phyloP scores from a whole-genome alignment of 306 rosid genomes.

The Sicyos edulis region DNA sequence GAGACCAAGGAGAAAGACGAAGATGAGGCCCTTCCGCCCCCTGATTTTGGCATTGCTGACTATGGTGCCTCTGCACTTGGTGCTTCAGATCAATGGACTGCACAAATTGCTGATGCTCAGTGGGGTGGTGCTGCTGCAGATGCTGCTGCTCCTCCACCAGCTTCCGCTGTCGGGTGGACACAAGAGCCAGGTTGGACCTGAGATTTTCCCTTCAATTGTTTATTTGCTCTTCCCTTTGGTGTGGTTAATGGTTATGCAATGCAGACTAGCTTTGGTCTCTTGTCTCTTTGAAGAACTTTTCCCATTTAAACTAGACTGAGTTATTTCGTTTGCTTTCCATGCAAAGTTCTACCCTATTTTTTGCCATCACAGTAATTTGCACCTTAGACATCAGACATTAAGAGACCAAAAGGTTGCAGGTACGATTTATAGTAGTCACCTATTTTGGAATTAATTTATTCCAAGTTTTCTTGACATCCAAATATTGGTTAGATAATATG shows the following conservation, averaged over 20 bases:
- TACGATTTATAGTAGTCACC: too few relatives aligned
- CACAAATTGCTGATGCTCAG: constrained; percentile 31
- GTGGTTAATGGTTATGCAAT: background rate
- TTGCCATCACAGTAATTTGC: background rate
- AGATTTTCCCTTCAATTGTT: background rate
- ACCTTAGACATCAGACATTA: too few relatives aligned
- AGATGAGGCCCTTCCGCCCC: constrained; percentile 44
- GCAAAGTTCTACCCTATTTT: background rate
- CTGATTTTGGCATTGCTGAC: constrained; percentile 51
- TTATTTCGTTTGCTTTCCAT: background rate
- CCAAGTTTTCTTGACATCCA: too few relatives aligned
- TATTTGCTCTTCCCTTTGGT: too few relatives aligned
- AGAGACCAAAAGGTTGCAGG: too few relatives aligned
- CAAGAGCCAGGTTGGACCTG: constrained; percentile 28
- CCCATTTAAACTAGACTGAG: background rate
- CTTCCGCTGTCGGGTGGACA: constrained; percentile 27
- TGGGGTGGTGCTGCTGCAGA: constrained; percentile 34
- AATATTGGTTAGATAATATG: too few relatives aligned
- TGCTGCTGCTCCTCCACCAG: constrained; percentile 20
- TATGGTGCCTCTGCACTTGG: constrained; percentile 33
- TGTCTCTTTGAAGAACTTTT: background rate
- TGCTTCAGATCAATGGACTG: constrained; percentile 36
- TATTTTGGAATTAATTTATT: too few relatives aligned
- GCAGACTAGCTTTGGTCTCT: background rate
- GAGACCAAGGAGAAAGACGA: constrained; percentile 67